These are phyloP conservation scores for Lactarius pseudohatsudake DNA, from an alignment of 768 basidiomycete species.

Conservation along the genomic window DNA sequence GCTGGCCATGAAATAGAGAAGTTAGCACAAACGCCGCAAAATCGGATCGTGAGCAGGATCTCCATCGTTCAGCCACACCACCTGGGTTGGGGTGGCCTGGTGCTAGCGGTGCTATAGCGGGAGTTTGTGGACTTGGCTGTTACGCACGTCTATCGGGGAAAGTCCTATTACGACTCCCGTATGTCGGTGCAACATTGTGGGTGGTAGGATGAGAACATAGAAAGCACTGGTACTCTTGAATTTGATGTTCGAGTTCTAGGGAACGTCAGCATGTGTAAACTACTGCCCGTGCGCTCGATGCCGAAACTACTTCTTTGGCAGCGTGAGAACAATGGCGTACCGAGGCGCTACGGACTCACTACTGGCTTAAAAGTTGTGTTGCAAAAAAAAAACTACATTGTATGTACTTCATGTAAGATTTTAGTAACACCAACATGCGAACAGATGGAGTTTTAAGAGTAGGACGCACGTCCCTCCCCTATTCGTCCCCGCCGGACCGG, in stretches of 20 bases:
- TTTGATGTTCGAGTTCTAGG: background rate
- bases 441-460: too few species aligned
- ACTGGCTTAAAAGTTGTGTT: background rate
- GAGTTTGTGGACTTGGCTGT: background rate
- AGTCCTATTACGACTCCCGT: constrained; percentile 22
- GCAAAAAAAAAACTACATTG: too few species aligned
- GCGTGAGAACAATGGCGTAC: background rate
- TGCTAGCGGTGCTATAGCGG: background rate
- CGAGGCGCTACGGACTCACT: background rate
- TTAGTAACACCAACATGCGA: too few species aligned
- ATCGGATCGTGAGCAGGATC: background rate
- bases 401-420: too few species aligned
- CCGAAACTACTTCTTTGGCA: background rate
- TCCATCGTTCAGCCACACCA: background rate
- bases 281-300: background rate
- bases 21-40: constrained; percentile 5
- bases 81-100: background rate
- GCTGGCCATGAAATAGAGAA: background rate
- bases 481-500: too few species aligned
- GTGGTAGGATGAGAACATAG: background rate
- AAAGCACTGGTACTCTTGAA: background rate
- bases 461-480: too few species aligned
- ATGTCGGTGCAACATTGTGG: constrained; percentile 17
- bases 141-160: constrained; percentile 20
- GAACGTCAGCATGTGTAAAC: background rate